Evolutionary conservation across 2,329 filamentous ascomycete genomes (phyloP), one percentile per base, ranked within the genome.

Genomic region (Fonsecaea pugnacius): DNA sequence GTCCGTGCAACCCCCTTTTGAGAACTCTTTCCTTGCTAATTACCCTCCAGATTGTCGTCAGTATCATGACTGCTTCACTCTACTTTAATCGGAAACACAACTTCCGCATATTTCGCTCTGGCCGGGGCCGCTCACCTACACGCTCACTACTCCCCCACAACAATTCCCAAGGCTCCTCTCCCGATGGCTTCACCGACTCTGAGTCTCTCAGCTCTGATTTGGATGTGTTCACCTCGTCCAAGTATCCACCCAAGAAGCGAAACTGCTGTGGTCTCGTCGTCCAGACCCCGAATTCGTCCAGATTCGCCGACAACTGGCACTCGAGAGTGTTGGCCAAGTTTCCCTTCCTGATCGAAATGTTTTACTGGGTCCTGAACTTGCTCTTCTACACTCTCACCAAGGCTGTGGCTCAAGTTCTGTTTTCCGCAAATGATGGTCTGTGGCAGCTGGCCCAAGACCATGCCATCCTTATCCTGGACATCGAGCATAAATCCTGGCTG

Each of bases 271-370:
- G 85, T n/a, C 73, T 80, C 50, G 73, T 80, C 18, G 72, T 85
- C 63, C 72, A 76, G 9, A 87, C 82, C 5, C 86, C 85, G 10
- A 87, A 87, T 70, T 84, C 85, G 2, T 84, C 84, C 2, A 82
- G 84, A n/a, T 90, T 88, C 74, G 80, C 82, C 43, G 79, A 83
- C 65, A 76, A 88, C 72, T 73, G 84, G 55, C 87, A 89, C 73
- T 88, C 84, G 66, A 80, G 86, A 30, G 80, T 89, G 61, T 78
- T 90, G 64, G 84, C 88, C 73, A 87, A 87, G 72, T 89, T 87
- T 69, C 88, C 88, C 4, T 90, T 90, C 72, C 75, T 90, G 60
- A 82, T 90, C 55, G 88, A 90, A 75, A 90, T 90, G 86, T 89
- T 90, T 74, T 90, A 90, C 77, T 90, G 88, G 88, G 80, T 83